A percentile compares a stretch with the other conserved stretches of the same genome.
Evolutionary conservation across 2,329 filamentous ascomycete species (phyloP).

Genomic region (Ustilaginoidea virens): DNA sequence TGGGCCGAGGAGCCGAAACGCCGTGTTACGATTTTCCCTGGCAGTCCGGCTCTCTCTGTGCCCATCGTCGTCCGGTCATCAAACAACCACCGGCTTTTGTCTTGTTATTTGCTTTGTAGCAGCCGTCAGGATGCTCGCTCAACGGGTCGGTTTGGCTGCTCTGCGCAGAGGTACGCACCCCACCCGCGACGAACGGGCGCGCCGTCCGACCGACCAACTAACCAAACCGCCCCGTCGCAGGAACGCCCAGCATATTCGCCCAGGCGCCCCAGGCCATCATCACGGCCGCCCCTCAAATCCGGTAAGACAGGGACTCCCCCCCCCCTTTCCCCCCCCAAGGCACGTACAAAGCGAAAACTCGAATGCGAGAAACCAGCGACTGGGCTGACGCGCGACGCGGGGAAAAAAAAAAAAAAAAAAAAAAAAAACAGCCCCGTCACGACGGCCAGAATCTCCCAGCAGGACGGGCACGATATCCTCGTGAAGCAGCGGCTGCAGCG

Average conservation of each 20-base stretch:
- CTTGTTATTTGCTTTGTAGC: no score
- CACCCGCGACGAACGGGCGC: no score
- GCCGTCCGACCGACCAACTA: no score
- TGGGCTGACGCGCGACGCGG: no score
- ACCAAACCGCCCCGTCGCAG: no score
- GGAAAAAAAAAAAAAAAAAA: no score
- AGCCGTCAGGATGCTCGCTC: conserved; percentile 33
- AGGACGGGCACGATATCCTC: conserved; percentile 50
- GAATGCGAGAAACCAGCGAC: no score
- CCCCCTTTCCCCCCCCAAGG: background rate
- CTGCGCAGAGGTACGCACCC: conserved; percentile 37
- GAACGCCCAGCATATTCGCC: conserved; percentile 31
- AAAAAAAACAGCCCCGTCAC: conserved; percentile 36
- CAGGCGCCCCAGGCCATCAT: conserved; percentile 24
- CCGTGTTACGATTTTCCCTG: no score
- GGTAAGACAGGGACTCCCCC: conserved; percentile 22
- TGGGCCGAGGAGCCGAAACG: conserved; percentile 29
- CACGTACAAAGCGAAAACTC: no score
- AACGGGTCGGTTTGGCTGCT: conserved; percentile 41
- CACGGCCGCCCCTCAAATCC: conserved; percentile 27
- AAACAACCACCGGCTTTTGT: no score
- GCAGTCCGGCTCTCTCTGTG: no score
- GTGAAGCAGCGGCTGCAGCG: conserved; percentile 66
- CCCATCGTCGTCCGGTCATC: no score
- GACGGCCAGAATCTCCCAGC: conserved; percentile 39